phyloP scores from a whole-genome alignment of 768 basidiomycete species.

The Boletellus emodensis region DNA sequence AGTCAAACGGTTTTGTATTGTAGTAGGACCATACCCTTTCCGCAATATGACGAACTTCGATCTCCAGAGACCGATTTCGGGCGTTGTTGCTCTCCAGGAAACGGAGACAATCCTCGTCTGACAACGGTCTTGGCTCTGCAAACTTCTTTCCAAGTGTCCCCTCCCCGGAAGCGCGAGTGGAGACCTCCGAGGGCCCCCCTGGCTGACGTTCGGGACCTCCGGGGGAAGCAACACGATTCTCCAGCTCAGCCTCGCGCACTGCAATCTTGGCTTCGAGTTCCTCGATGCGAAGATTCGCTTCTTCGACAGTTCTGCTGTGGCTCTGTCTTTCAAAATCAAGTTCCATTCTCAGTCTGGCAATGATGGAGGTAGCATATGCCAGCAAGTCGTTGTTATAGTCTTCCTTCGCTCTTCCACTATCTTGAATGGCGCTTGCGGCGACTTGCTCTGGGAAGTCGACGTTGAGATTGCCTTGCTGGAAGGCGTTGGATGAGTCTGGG shows the following conservation, averaged over 20 bases:
- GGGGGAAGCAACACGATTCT: constrained; percentile 28
- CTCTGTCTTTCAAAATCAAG: constrained; percentile 43
- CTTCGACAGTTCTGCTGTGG: constrained; percentile 38
- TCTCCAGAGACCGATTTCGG: constrained; percentile 42
- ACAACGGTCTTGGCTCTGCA: constrained; percentile 18
- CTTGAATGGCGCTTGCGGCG: neutral
- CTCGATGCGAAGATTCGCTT: constrained; percentile 39
- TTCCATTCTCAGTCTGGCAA: constrained; percentile 39
- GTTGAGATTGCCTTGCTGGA: constrained; percentile 20
- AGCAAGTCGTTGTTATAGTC: constrained; percentile 28
- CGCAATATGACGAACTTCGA: constrained; percentile 39
- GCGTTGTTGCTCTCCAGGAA: constrained; percentile 37
- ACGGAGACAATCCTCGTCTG: constrained; percentile 39
- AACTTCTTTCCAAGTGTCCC: constrained; percentile 3
- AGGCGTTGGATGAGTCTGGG: constrained; percentile 11
- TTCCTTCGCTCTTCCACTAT: neutral
- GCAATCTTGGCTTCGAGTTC: constrained; percentile 52
- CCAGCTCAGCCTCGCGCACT: constrained; percentile 54
- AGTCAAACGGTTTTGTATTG: neutral
- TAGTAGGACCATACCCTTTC: constrained; percentile 29
- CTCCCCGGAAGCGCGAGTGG: neutral
- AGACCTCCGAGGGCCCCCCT: neutral
- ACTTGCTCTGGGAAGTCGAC: constrained; percentile 20
- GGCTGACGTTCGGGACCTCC: constrained; percentile 1
- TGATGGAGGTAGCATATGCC: constrained; percentile 43